Percentiles rank a stretch among this genome's conserved stretches.
Evolutionary conservation across 2,329 filamentous ascomycete species (phyloP).

Genomic region (Chrysoporthe cubensis): DNA sequence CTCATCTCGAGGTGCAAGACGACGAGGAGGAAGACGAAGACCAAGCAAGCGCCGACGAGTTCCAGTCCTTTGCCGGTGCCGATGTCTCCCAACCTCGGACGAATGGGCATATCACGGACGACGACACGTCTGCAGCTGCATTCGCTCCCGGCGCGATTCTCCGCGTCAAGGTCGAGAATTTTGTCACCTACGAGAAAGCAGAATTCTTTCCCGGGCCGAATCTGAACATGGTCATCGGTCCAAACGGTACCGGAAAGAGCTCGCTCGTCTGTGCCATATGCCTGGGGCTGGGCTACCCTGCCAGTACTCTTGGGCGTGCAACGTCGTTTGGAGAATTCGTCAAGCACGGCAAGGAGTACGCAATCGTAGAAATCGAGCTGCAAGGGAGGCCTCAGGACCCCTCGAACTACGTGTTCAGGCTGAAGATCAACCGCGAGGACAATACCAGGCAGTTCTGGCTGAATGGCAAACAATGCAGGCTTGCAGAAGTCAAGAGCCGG

Average conservation of each 20-base stretch:
- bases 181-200: slow-evolving; percentile 91
- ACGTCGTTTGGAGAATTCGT: slow-evolving; percentile 88
- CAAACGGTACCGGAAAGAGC: slow-evolving; percentile 98
- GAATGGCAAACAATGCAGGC: slow-evolving; percentile 65
- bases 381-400: slow-evolving; percentile 63
- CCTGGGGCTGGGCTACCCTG: slow-evolving; percentile 82
- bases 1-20: slow-evolving; percentile 27
- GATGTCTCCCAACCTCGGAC: slow-evolving; percentile 28
- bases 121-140: slow-evolving; percentile 33
- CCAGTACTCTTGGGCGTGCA: slow-evolving; percentile 82
- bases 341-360: slow-evolving; percentile 80
- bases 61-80: slow-evolving; percentile 30
- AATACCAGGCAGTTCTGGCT: slow-evolving; percentile 81
- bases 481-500: slow-evolving; percentile 69
- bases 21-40: slow-evolving; percentile 26
- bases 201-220: slow-evolving; percentile 91
- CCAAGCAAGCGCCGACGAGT: slow-evolving; percentile 27
- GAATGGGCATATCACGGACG: slow-evolving; percentile 21
- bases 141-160: slow-evolving; percentile 84
- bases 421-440: slow-evolving; percentile 79
- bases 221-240: slow-evolving; percentile 97
- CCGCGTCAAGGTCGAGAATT: slow-evolving; percentile 82
- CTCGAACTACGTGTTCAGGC: slow-evolving; percentile 73
- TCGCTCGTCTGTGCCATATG: slow-evolving; percentile 97
- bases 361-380: slow-evolving; percentile 89